These are phyloP conservation scores for Penicillium thymicola DNA, from an alignment of 2,329 filamentous ascomycete species.

Conservation along the genomic window DNA sequence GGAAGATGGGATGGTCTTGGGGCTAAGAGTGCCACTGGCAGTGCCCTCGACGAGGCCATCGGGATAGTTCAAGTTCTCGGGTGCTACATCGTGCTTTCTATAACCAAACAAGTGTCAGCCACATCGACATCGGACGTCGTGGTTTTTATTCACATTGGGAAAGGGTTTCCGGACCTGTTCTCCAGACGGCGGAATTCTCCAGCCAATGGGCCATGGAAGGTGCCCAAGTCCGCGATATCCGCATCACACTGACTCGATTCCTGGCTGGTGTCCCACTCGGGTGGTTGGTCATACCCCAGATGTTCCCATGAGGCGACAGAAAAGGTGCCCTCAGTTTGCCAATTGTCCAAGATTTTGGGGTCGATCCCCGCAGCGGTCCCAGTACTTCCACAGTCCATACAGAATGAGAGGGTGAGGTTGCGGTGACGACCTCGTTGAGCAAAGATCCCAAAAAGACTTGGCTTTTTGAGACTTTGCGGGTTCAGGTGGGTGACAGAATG, in stretches of 20 bases:
- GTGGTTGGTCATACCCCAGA: conserved; percentile 34
- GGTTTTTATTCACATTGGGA: background rate
- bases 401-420: conserved; percentile 19
- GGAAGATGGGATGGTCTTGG: conserved; percentile 36
- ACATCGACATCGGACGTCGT: background rate
- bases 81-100: conserved; percentile 33
- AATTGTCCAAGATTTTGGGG: conserved; percentile 42
- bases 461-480: conserved; percentile 22
- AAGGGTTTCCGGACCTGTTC: conserved; percentile 26
- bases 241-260: conserved; percentile 39
- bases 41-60: conserved; percentile 31
- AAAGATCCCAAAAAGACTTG: conserved; percentile 24
- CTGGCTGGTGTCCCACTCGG: conserved; percentile 41
- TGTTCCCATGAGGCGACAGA: conserved; percentile 38
- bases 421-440: conserved; percentile 18
- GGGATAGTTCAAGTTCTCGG: conserved; percentile 31
- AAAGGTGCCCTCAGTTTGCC: conserved; percentile 38
- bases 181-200: conserved; percentile 24
- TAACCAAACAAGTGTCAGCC: conserved; percentile 13
- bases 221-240: conserved; percentile 34
- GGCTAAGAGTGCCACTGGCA: conserved; percentile 37
- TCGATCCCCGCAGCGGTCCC: conserved; percentile 40
- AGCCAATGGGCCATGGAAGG: conserved; percentile 30
- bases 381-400: conserved; percentile 40
- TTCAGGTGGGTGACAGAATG: background rate